phyloP scores from a whole-genome alignment of 2,329 filamentous ascomycete species.

The Endoconidiophora laricicola region DNA sequence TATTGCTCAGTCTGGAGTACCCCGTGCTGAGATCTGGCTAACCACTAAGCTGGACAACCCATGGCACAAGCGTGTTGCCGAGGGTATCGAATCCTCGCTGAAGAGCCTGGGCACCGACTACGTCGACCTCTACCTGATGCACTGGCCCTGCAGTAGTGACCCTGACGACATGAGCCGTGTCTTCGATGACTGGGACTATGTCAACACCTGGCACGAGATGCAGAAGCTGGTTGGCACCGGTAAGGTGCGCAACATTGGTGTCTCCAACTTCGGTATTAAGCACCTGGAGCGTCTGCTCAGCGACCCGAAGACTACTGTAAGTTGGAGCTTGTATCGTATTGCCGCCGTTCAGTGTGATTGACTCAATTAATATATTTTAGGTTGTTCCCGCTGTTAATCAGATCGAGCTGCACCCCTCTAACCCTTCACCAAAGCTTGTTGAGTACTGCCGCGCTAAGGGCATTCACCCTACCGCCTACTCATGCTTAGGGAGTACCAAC shows the following conservation, averaged over 20 bases:
- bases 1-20: slow-evolving; percentile 45
- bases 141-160: slow-evolving; percentile 52
- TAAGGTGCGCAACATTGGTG: slow-evolving; percentile 66
- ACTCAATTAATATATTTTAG: slow-evolving; percentile 18
- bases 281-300: slow-evolving; percentile 64
- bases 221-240: slow-evolving; percentile 51
- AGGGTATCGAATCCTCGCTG: slow-evolving; percentile 43
- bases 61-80: slow-evolving; percentile 52
- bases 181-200: slow-evolving; percentile 63
- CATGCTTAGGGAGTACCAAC: slow-evolving; percentile 54
- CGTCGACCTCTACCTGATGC: slow-evolving; percentile 55
- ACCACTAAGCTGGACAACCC: slow-evolving; percentile 76
- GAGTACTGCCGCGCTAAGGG: slow-evolving; percentile 55
- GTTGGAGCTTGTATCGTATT: not conserved
- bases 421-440: slow-evolving; percentile 64
- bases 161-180: slow-evolving; percentile 48
- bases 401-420: slow-evolving; percentile 65
- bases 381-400: slow-evolving; percentile 58
- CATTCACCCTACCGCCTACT: slow-evolving; percentile 62
- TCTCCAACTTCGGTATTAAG: slow-evolving; percentile 71
- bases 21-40: slow-evolving; percentile 50
- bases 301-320: slow-evolving; percentile 36
- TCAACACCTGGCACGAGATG: slow-evolving; percentile 61
- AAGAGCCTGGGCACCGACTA: slow-evolving; percentile 46
- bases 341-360: not conserved